A percentile compares a stretch with the other conserved stretches of the same genome.
Conservation (phyloP, 176 grass and related monocot species). For the Panicum miliaceum region DNA sequence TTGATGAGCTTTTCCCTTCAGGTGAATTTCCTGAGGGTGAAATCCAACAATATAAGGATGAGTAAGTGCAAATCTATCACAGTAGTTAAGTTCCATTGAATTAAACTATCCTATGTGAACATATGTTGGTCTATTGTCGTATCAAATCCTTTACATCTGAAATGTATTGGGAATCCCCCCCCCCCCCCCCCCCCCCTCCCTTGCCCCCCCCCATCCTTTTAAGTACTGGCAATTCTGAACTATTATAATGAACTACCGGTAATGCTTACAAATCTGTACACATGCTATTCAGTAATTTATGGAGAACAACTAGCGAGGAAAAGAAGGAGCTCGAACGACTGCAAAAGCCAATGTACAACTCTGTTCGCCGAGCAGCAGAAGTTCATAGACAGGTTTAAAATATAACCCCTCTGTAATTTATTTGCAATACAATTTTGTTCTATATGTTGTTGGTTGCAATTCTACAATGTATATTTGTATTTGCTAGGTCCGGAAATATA, state of each 20-base stretch:
- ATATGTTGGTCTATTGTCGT: conserved; percentile 9
- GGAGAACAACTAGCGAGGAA: conserved; percentile 94
- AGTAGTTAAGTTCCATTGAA: neutral
- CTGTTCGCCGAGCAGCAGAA: conserved; percentile 92
- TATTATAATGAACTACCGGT: neutral
- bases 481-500: conserved; percentile 90
- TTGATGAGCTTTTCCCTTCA: conserved; percentile 69
- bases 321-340: conserved; percentile 90
- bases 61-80: conserved; percentile 10
- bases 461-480: conserved; percentile 23
- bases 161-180: neutral
- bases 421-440: conserved; percentile 7
- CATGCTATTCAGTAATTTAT: conserved; percentile 69
- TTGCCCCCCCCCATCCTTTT: neutral
- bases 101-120: neutral
- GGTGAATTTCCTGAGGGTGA: conserved; percentile 18
- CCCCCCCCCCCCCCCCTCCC: too few species aligned
- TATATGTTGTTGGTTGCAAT: conserved; percentile 36
- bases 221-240: neutral
- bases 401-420: neutral
- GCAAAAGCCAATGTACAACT: conserved; percentile 84
- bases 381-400: conserved; percentile 92
- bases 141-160: neutral
- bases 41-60: conserved; percentile 32
- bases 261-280: conserved; percentile 34